Evolutionary conservation across 148 eudicot species (phyloP), one percentile per base, ranked within the genome.

Genomic region (Silene latifolia): DNA sequence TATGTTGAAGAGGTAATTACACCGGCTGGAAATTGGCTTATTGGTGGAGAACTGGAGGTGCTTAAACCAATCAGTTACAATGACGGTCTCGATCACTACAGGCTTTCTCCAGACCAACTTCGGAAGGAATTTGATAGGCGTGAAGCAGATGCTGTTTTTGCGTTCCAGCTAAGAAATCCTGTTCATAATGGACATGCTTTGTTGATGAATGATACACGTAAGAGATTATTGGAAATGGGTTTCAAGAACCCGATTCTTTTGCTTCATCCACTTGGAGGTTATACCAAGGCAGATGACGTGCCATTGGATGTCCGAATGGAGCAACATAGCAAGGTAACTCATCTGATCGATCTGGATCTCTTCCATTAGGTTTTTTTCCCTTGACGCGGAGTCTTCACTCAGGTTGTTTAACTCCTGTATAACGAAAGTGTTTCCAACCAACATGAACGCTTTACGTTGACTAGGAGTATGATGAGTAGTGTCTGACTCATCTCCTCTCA

Each of bases 161-260:
- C 97, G 21, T 89, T 91, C 78, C 93, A 89, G 80, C 85, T 91
- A 63, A 86, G 97, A 70, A 91, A 91, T 81, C 97, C 97, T 8
- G 93, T 91, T 69, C 97, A 91, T 62, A 91, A 89, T 77, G 97
- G 97, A n/a, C 97, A 91, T 76, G 93, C 97, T 63, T 80, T 91
- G 83, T 71, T 91, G 19, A 91, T 91, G 97, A 91, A 87, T 76
- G 97, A 91, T 77, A 89, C 97, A 47, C 86, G 97, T 18, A 76
- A 67, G 74, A 82, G 91, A 67, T 83, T 91, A 48, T 72, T 91
- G 74, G 90, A 89, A 58, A 86, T 87, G 90, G 97, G 97, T 15
- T 91, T 77, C 78, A 89, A 87, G 78, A 91, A 91, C 72, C 97
- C 97, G 0, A 82, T 91, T 73, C 89, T 91, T 35, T 78, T 91